phyloP scores from a whole-genome alignment of 345 rosid species.

The Citropsis articulata region DNA sequence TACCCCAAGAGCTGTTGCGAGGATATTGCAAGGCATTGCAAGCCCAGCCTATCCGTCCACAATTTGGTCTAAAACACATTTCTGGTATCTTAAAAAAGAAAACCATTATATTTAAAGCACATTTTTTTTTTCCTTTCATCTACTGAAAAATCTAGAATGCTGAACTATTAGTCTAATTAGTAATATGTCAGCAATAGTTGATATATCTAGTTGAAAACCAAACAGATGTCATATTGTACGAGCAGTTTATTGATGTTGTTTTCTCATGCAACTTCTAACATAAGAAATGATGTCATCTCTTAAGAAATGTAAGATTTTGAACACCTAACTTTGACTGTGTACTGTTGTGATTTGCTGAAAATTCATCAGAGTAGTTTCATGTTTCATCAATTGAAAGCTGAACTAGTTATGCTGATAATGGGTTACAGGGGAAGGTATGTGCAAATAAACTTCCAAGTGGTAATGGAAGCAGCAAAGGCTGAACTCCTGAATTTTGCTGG shows the following conservation, averaged over 20 bases:
- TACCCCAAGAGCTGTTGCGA: slow-evolving; percentile 89
- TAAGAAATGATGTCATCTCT: neutral
- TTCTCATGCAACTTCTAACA: neutral
- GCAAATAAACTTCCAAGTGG: slow-evolving; percentile 55
- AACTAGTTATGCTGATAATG: slow-evolving; percentile 4
- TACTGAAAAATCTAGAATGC: neutral
- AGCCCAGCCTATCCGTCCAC: slow-evolving; percentile 87
- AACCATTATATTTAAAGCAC: neutral
- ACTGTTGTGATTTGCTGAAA: neutral
- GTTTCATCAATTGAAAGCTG: neutral
- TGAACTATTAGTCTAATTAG: neutral
- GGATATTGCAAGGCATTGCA: slow-evolving; percentile 90
- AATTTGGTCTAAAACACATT: slow-evolving; percentile 84
- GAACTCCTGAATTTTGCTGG: slow-evolving; percentile 58
- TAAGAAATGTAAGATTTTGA: neutral
- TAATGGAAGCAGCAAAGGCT: slow-evolving; percentile 82
- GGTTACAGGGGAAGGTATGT: slow-evolving; percentile 76
- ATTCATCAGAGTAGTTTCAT: neutral
- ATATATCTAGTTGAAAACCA: too few relatives aligned
- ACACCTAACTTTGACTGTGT: neutral
- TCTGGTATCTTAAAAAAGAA: slow-evolving; percentile 55
- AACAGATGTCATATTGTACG: neutral
- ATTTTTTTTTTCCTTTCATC: neutral
- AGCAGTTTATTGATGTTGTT: neutral
- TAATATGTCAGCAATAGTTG: neutral